Evolutionary conservation across 2,329 filamentous ascomycete genomes (phyloP), one percentile per base, ranked within the genome.

Genomic region (Colletotrichum sansevieriae): DNA sequence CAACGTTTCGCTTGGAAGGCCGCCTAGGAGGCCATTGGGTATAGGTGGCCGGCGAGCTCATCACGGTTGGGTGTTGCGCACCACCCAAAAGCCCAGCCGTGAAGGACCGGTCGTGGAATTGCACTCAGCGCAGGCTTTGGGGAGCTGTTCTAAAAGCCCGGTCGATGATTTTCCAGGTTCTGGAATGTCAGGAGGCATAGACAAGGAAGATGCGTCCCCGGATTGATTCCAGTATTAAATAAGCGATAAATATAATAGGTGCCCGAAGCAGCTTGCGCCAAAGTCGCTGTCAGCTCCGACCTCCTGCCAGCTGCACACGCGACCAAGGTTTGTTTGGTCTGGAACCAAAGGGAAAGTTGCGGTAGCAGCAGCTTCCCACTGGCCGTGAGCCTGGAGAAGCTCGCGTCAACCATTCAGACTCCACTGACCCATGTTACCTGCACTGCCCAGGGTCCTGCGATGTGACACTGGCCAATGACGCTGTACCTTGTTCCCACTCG

Each of bases 1-100:
- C 68, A 74, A 85, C 84, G 73, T 76, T 84, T 75, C 84, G 78
- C 75, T 83, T 83, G 29, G 82, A 84, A 22, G 79, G 80, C 65
- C 83, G 78, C 60, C 75, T 78, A 52, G 82, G 81, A 66, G 81
- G 81, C 82, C 81, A 83, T 62, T 64, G 70, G 22, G 37, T 39
- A 39, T 51, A 69, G 15, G 33, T 64, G 54, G 63, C 61, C 55
- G 70, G 65, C 49, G 70, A 71, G 70, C 68, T 71, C 70, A 72
- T 72, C 60, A 71, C 57, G 68, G 58, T 54, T 41, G 63, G 60
- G 63, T 57, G 60, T 59, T 64, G 63, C 68, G 63, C 68, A 70
- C 58, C 69, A 66, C 66, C 66, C 66, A 66, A 52, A 55, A 44
- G 33, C 58, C 56, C 20, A 51, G 55, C 62, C 56, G 62, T 69